A percentile compares a stretch with the other conserved stretches of the same genome.
phyloP scores from a whole-genome alignment of 2,329 filamentous ascomycete species.

The Tolypocladium ovalisporum region DNA sequence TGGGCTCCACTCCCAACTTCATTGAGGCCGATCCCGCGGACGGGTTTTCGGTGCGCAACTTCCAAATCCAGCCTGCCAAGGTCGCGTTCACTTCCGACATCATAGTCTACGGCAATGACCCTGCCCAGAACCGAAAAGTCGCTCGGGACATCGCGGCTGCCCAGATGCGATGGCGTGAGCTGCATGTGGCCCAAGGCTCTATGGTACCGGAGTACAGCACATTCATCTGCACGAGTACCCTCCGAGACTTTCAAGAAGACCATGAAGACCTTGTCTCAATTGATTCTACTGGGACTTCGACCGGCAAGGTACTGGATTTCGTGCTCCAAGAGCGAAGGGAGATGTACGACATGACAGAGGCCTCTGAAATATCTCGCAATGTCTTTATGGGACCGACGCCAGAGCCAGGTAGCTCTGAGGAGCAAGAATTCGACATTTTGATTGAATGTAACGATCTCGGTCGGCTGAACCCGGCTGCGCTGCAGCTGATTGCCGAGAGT shows the following conservation, averaged over 20 bases:
- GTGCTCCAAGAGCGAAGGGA: constrained; percentile 79
- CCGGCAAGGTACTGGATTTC: constrained; percentile 76
- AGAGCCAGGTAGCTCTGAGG: constrained; percentile 49
- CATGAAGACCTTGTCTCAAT: constrained; percentile 64
- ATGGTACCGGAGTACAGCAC: constrained; percentile 66
- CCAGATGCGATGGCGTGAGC: constrained; percentile 63
- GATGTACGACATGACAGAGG: constrained; percentile 87
- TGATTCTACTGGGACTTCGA: constrained; percentile 59
- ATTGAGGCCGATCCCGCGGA: constrained; percentile 75
- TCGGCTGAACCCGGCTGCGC: constrained; percentile 56
- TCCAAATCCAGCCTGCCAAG: constrained; percentile 91
- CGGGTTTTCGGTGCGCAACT: constrained; percentile 92
- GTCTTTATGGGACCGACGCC: constrained; percentile 87
- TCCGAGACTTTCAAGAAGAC: constrained; percentile 59
- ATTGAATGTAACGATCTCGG: constrained; percentile 86
- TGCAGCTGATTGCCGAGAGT: constrained; percentile 52
- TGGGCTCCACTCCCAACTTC: constrained; percentile 46
- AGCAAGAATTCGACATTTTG: constrained; percentile 65
- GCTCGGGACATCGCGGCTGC: constrained; percentile 61
- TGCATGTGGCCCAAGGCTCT: constrained; percentile 44
- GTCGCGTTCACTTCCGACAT: constrained; percentile 82
- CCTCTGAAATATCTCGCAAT: constrained; percentile 80
- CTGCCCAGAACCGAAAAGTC: constrained; percentile 49
- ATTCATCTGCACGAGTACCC: constrained; percentile 59
- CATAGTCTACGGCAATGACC: constrained; percentile 76